Percentiles rank a stretch among this genome's conserved stretches.
Conservation (phyloP, 768 basidiomycete species). For the Bullera alba region DNA sequence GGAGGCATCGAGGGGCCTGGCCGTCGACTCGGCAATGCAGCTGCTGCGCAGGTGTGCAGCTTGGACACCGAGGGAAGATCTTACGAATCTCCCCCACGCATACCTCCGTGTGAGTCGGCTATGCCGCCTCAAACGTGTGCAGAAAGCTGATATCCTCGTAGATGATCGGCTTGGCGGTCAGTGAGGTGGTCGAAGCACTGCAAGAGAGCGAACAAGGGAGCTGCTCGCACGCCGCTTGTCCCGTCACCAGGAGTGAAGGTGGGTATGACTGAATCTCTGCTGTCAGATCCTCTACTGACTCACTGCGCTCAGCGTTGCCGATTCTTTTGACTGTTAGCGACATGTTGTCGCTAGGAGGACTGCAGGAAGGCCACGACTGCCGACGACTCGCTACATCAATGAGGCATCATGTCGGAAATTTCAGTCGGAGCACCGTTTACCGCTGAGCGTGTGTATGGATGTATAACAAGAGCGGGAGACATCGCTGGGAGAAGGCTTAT, state of each 20-base stretch:
- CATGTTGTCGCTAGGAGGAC: neutral
- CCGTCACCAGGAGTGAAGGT: neutral
- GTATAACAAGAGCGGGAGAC: neutral
- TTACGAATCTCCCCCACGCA: constrained; percentile 15
- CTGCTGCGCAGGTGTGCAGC: constrained; percentile 12
- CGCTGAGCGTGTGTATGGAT: neutral
- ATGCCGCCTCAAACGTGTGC: neutral
- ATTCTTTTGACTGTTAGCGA: neutral
- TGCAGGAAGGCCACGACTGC: neutral
- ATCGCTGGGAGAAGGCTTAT: no score
- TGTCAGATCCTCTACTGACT: no score
- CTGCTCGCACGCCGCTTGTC: neutral
- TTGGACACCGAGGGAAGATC: constrained; percentile 10
- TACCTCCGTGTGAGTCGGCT: constrained; percentile 11
- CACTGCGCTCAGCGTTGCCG: neutral
- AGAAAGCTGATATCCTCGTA: neutral
- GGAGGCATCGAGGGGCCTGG: constrained; percentile 3
- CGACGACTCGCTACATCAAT: neutral
- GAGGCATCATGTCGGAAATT: neutral
- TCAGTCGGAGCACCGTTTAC: neutral
- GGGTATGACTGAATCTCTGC: neutral
- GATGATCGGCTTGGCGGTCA: neutral
- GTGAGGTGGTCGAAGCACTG: neutral
- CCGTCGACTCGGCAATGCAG: constrained; percentile 7
- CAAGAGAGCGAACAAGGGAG: neutral